Evolutionary conservation across 441 rosid species (phyloP).

Genomic region (Euphorbia celastroides): DNA sequence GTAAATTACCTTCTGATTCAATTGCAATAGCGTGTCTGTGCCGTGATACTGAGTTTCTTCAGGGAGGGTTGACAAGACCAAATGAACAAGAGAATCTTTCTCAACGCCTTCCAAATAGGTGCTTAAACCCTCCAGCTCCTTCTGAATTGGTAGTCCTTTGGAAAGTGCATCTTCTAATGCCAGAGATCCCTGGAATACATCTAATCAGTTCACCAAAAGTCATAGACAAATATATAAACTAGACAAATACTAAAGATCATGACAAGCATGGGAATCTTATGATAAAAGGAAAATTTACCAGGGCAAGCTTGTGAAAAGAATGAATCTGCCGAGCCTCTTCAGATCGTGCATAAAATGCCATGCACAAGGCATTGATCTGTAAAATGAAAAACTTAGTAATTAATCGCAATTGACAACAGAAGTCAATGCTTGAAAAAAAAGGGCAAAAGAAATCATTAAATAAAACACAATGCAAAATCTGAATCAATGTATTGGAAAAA

Average conservation of each 20-base stretch:
- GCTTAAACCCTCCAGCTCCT: slow-evolving; percentile 63
- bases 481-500: neutral
- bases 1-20: slow-evolving; percentile 69
- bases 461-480: neutral
- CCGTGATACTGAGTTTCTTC: slow-evolving; percentile 75
- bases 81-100: slow-evolving; percentile 62
- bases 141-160: slow-evolving; percentile 81
- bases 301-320: slow-evolving; percentile 92
- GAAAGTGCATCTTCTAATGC: slow-evolving; percentile 92
- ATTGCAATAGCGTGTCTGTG: slow-evolving; percentile 62
- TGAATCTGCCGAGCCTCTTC: slow-evolving; percentile 93
- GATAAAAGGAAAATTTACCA: slow-evolving; percentile 41
- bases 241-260: neutral
- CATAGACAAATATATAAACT: slow-evolving; percentile 8
- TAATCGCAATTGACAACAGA: neutral
- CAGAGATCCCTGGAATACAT: slow-evolving; percentile 63
- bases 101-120: slow-evolving; percentile 61
- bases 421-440: neutral
- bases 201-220: slow-evolving; percentile 20
- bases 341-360: slow-evolving; percentile 97
- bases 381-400: slow-evolving; percentile 19
- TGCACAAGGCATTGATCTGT: slow-evolving; percentile 83
- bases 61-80: slow-evolving; percentile 86
- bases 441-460: neutral
- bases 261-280: neutral